Conservation (phyloP, 352 stramenopile species). For the Albugo candida region DNA sequence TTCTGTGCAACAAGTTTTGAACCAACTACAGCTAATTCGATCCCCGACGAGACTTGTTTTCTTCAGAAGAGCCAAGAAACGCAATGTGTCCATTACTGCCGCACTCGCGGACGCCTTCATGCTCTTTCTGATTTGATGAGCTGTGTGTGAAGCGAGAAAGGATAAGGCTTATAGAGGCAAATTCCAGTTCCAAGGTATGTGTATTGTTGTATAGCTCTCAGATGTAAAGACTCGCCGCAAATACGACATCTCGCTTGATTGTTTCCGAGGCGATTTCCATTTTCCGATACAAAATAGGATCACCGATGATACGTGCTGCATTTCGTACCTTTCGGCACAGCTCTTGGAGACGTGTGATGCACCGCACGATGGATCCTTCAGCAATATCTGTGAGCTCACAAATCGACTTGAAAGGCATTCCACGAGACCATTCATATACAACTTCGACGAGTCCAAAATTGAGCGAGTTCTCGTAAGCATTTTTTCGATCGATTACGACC, state of each 20-base stretch:
- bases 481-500: conserved; percentile 76
- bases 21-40: conserved; percentile 20
- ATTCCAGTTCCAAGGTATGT: too few relatives aligned
- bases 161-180: too few relatives aligned
- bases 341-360: conserved; percentile 95
- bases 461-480: conserved; percentile 81
- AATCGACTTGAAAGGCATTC: conserved; percentile 93
- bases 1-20: conserved; percentile 35
- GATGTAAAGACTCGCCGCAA: conserved; percentile 91
- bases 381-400: conserved; percentile 91
- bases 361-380: conserved; percentile 95
- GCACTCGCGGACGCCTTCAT: conserved; percentile 43
- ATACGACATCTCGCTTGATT: conserved; percentile 97
- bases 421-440: conserved; percentile 96
- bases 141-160: too few relatives aligned
- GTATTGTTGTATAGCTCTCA: too few relatives aligned
- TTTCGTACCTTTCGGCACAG: conserved; percentile 94
- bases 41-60: conserved; percentile 36
- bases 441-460: conserved; percentile 92
- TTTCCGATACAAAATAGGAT: conserved; percentile 91
- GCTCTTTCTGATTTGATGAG: conserved; percentile 34
- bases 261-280: conserved; percentile 93
- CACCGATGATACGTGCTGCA: conserved; percentile 85
- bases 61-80: conserved; percentile 21
- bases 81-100: conserved; percentile 8